Percentiles rank a stretch among this genome's conserved stretches.
phyloP scores from a whole-genome alignment of 2,329 filamentous ascomycete genomes.

The Mariannaea sp. region DNA sequence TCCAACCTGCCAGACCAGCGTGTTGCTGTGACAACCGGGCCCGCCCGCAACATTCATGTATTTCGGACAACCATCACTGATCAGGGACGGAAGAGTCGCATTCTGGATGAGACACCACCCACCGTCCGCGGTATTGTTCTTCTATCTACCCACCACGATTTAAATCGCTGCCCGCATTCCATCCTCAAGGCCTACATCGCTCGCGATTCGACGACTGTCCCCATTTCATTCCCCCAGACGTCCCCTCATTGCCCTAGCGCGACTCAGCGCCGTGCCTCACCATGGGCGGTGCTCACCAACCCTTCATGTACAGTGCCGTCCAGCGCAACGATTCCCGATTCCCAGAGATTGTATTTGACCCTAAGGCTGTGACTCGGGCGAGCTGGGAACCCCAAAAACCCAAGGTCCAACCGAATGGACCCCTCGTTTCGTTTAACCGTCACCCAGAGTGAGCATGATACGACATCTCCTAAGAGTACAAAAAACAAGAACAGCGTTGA shows the following conservation, averaged over 20 bases:
- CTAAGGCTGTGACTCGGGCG: conserved; percentile 81
- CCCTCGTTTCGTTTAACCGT: conserved; percentile 79
- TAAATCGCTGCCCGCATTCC: conserved; percentile 9
- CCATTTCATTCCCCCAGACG: conserved; percentile 7
- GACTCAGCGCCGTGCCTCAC: conserved; percentile 19
- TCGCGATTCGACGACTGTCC: not conserved
- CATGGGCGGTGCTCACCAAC: conserved; percentile 48
- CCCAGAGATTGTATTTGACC: conserved; percentile 71
- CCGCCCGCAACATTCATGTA: conserved; percentile 5
- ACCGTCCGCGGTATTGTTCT: not conserved
- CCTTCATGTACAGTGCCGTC: conserved; percentile 73
- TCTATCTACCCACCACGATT: not conserved
- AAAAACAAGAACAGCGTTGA: conserved; percentile 7
- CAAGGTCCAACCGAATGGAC: conserved; percentile 72
- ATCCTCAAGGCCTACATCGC: not conserved
- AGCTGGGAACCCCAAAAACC: conserved; percentile 69
- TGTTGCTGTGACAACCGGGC: conserved; percentile 38
- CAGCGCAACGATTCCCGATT: conserved; percentile 58
- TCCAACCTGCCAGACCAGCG: conserved; percentile 23
- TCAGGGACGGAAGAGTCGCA: conserved; percentile 9
- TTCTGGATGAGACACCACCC: conserved; percentile 1
- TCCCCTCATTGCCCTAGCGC: conserved; percentile 12
- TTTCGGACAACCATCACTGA: conserved; percentile 25
- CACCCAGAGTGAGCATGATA: conserved; percentile 75
- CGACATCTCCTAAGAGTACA: not conserved